A percentile compares a stretch with the other conserved stretches of the same genome.
phyloP scores from a whole-genome alignment of 2,329 filamentous ascomycete genomes.

The Neospermospora avenae region DNA sequence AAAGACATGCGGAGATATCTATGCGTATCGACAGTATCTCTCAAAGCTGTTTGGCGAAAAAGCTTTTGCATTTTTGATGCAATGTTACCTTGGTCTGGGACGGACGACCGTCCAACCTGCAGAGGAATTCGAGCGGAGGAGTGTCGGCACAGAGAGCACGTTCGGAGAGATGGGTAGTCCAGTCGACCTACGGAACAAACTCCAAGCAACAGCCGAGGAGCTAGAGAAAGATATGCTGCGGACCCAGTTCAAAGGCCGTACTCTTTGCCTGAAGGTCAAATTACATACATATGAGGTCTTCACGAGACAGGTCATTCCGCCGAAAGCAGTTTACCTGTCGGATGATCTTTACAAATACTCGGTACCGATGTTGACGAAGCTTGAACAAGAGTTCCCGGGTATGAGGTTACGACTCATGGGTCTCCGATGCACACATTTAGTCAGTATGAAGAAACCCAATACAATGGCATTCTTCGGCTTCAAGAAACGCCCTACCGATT shows the following conservation, averaged over 20 bases:
- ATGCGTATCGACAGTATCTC: constrained; percentile 68
- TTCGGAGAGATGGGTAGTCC: constrained; percentile 77
- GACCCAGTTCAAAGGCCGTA: constrained; percentile 84
- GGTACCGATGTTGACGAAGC: constrained; percentile 76
- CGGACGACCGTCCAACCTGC: constrained; percentile 81
- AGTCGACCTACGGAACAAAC: constrained; percentile 67
- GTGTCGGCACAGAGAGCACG: constrained; percentile 88
- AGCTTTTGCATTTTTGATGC: constrained; percentile 79
- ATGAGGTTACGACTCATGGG: constrained; percentile 86
- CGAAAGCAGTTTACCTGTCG: constrained; percentile 67
- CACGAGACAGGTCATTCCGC: constrained; percentile 74
- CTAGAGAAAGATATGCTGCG: constrained; percentile 79
- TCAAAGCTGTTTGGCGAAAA: constrained; percentile 86
- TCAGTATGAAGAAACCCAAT: constrained; percentile 79
- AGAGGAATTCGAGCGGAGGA: constrained; percentile 88
- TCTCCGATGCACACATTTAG: constrained; percentile 79
- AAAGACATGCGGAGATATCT: constrained; percentile 86
- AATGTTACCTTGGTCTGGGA: constrained; percentile 81
- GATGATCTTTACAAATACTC: constrained; percentile 82
- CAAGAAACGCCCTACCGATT: constrained; percentile 35
- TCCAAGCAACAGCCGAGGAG: constrained; percentile 78
- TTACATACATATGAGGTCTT: constrained; percentile 90
- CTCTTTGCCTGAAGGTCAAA: constrained; percentile 88
- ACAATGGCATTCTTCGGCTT: constrained; percentile 77
- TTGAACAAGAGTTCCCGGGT: constrained; percentile 77